These are phyloP conservation scores for Henckelia pumila DNA, from an alignment of 257 asterid genomes.

Conservation along the genomic window DNA sequence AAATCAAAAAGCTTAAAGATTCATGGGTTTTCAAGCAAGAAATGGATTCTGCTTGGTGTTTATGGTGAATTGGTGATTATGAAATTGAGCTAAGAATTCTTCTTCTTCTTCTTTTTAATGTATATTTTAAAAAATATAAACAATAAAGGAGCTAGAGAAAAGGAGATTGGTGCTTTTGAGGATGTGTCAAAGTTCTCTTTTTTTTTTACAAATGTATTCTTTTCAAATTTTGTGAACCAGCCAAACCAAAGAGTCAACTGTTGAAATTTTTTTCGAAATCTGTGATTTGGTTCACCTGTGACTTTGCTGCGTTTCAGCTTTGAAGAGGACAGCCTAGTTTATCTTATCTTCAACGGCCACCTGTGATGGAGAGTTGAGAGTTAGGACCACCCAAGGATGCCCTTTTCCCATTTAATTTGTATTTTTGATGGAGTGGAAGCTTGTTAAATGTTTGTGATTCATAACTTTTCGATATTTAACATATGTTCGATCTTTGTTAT, in stretches of 20 bases:
- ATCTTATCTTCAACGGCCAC: constrained; percentile 43
- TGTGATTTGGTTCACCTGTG: constrained; percentile 22
- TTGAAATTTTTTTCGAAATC: constrained; percentile 25
- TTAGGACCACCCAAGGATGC: constrained; percentile 46
- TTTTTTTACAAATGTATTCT: neutral
- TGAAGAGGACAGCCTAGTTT: constrained; percentile 28
- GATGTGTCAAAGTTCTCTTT: constrained; percentile 19
- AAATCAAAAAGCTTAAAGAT: constrained; percentile 4
- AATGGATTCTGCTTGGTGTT: constrained; percentile 8
- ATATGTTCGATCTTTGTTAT: too few relatives aligned
- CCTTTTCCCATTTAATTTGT: constrained; percentile 22
- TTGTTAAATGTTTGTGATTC: too few relatives aligned
- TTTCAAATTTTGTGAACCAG: constrained; percentile 12
- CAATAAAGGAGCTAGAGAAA: neutral
- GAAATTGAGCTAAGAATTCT: too few relatives aligned
- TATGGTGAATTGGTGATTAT: neutral
- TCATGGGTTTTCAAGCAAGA: constrained; percentile 29
- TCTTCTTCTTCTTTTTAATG: neutral
- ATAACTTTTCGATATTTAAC: too few relatives aligned
- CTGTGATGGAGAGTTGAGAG: constrained; percentile 24
- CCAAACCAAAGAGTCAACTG: constrained; percentile 25
- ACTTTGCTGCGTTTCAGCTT: constrained; percentile 31
- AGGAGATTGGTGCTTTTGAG: neutral
- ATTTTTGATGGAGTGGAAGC: too few relatives aligned
- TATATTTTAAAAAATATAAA: neutral